These are phyloP conservation scores for Nepenthes mirabilis DNA, from an alignment of 148 eudicot species.

Conservation along the genomic window DNA sequence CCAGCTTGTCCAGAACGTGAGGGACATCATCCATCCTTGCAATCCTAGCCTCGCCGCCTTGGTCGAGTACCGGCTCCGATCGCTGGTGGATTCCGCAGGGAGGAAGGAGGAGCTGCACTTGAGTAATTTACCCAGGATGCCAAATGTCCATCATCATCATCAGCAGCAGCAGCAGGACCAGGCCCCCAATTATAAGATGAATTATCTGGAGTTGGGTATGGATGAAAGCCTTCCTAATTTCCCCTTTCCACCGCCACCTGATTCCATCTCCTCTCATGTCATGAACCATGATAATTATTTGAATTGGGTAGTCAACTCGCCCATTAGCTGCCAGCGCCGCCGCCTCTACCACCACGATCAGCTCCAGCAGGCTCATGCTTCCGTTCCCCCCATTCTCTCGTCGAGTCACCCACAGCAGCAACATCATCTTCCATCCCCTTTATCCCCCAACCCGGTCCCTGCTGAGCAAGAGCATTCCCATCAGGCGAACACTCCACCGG, in stretches of 20 bases:
- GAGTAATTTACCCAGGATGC: too few species aligned
- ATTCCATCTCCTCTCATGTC: too few species aligned
- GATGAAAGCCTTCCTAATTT: too few species aligned
- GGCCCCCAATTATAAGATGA: too few species aligned
- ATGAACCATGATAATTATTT: too few species aligned
- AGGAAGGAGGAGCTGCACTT: too few species aligned
- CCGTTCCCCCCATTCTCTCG: not conserved
- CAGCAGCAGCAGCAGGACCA: not conserved
- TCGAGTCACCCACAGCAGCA: slow-evolving; percentile 3
- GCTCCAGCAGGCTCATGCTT: not conserved
- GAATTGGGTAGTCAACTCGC: not conserved
- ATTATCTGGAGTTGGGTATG: too few species aligned
- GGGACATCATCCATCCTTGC: slow-evolving; percentile 92
- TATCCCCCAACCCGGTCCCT: too few species aligned
- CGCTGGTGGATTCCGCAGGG: slow-evolving; percentile 18
- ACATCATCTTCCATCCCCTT: slow-evolving; percentile 1
- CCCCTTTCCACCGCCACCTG: too few species aligned
- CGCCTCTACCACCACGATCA: too few species aligned
- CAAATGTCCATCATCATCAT: not conserved
- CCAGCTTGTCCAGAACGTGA: slow-evolving; percentile 72
- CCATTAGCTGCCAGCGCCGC: not conserved
- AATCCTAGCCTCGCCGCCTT: slow-evolving; percentile 69
- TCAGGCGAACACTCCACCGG: slow-evolving; percentile 5
- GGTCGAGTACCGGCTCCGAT: slow-evolving; percentile 69
- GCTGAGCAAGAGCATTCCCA: not conserved